A percentile compares a stretch with the other conserved stretches of the same genome.
These are phyloP conservation scores for Kokia cookei DNA, from an alignment of 441 rosid species.

Conservation along the genomic window DNA sequence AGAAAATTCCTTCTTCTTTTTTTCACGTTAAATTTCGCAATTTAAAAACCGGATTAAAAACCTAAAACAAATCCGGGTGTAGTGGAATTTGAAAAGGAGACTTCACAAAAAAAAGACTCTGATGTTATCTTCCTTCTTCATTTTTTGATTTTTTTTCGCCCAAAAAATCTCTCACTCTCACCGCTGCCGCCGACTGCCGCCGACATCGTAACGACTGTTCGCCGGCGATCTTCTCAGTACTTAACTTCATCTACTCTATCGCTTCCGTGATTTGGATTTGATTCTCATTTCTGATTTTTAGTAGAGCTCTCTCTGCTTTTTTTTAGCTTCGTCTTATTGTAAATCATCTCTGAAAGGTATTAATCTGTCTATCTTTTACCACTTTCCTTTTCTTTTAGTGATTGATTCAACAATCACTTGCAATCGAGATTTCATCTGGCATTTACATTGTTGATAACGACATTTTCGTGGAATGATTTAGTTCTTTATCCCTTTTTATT, in stretches of 20 bases:
- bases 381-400: neutral
- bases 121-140: neutral
- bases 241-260: neutral
- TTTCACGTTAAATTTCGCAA: neutral
- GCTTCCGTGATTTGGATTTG: neutral
- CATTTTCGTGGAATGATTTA: neutral
- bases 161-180: slow-evolving; percentile 4
- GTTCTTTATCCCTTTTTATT: neutral
- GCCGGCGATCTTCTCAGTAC: neutral
- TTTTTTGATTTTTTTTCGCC: neutral
- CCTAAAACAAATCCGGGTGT: slow-evolving; percentile 5
- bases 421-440: neutral
- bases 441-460: neutral
- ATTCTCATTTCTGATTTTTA: neutral
- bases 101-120: slow-evolving; percentile 13
- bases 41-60: neutral
- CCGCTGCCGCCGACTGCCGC: slow-evolving; percentile 46
- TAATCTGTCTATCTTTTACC: neutral
- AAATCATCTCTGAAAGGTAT: neutral
- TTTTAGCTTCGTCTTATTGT: neutral
- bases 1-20: neutral
- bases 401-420: neutral
- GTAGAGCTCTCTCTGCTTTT: neutral
- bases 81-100: slow-evolving; percentile 16
- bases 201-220: neutral